A percentile compares a stretch with the other conserved stretches of the same genome.
These are phyloP conservation scores for Salmacisia buchloeana DNA, from an alignment of 1,284 basidiomycete genomes.

Conservation along the genomic window DNA sequence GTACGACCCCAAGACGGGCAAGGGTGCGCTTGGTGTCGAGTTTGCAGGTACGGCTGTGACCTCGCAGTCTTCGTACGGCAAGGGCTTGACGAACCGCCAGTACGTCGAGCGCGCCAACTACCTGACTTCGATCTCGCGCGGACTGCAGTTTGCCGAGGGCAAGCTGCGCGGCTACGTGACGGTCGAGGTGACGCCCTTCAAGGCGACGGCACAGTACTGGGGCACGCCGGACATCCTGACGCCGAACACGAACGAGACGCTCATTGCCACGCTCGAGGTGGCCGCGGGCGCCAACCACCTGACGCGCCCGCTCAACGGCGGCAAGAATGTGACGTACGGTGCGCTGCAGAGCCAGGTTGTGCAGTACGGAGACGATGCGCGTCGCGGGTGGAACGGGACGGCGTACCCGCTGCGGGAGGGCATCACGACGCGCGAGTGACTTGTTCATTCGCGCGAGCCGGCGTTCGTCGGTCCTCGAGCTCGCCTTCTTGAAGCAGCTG, in stretches of 20 bases:
- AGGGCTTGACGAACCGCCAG: slow-evolving; percentile 54
- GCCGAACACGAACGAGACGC: slow-evolving; percentile 56
- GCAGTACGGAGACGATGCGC: slow-evolving; percentile 16
- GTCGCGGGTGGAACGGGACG: slow-evolving; percentile 32
- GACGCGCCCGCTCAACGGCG: slow-evolving; percentile 58
- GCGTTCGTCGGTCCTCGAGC: too few relatives aligned
- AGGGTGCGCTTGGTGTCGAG: slow-evolving; percentile 61
- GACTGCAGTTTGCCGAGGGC: slow-evolving; percentile 65
- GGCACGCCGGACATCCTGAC: slow-evolving; percentile 60
- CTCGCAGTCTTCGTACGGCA: slow-evolving; percentile 58
- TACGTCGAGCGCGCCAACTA: slow-evolving; percentile 48
- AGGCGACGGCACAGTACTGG: slow-evolving; percentile 60
- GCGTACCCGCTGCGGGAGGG: slow-evolving; percentile 19
- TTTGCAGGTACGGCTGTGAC: slow-evolving; percentile 66
- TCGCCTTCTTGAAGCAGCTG: too few relatives aligned
- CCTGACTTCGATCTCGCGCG: slow-evolving; percentile 56
- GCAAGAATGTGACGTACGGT: slow-evolving; percentile 24
- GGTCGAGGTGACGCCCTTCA: slow-evolving; percentile 21
- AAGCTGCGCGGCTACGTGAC: slow-evolving; percentile 61
- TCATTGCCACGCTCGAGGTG: slow-evolving; percentile 49
- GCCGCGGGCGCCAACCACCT: slow-evolving; percentile 57
- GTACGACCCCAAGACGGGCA: slow-evolving; percentile 59
- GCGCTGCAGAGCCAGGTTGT: slow-evolving; percentile 24
- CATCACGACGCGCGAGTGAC: too few relatives aligned
- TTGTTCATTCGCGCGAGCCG: too few relatives aligned